Evolutionary conservation across 23 red algal species (phyloP), one percentile per base, ranked within the genome.

Genomic region (Pyropia haitanensis): DNA sequence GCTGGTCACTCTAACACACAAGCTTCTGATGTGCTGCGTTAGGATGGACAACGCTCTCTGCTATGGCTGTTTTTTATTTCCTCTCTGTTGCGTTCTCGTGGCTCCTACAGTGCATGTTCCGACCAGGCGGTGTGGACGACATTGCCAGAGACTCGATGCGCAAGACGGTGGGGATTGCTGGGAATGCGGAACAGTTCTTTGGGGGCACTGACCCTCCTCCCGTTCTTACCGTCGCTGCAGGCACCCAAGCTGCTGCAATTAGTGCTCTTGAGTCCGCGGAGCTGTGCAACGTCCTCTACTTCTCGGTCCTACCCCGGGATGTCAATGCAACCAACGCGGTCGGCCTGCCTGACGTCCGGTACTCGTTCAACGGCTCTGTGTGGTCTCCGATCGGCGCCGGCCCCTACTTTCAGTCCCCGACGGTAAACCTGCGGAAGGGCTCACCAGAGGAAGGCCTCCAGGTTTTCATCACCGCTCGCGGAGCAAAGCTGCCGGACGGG

Each of bases 221-320:
- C 10, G 13, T 46, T 9, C 39, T 46, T 9, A 12, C 39, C 0
- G 13, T 46, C 8, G 4, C 39, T 46, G 5, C 39, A 1, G 39
- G 39, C 39, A 1, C 4, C 0, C 0, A 46, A 13, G 39, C 39
- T 10, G 10, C 10, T 46, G 39, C 39, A 3, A 46, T 77, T 18
- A 6, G 3, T 2, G 27, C 2, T 18, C 52, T 64, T 2, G 18
- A 5, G 1, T 54, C 49, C 28, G 18, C 62, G 44, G 59, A 77
- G 44, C 46, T 53, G 14, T 77, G 72, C 17, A 77, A 77, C 50
- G 62, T 63, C 28, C 54, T 77, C 58, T 77, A 65, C 60, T 77
- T 77, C 62, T 25, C 72, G 17, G 63, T 2, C 6, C 54, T 77
- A 21, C 72, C 72, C 2, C 24, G 22, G 15, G 29, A 25, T 10